phyloP scores from a whole-genome alignment of 2,329 filamentous ascomycete genomes.

The Hypoxylon sp. region DNA sequence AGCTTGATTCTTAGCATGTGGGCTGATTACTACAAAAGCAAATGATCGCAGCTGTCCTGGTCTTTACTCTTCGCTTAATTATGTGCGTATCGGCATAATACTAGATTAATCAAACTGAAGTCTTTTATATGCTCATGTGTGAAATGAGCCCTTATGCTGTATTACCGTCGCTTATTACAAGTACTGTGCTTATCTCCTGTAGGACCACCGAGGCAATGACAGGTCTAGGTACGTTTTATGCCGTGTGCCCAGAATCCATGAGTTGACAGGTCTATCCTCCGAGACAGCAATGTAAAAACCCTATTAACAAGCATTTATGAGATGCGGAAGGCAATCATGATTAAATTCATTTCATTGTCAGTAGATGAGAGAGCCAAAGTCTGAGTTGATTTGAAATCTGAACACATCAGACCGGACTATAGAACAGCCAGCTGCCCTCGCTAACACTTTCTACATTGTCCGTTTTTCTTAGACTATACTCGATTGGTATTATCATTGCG shows the following conservation, averaged over 20 bases:
- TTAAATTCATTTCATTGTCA: not conserved
- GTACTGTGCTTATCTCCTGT: constrained; percentile 1
- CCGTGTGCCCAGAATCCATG: not conserved
- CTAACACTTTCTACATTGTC: not conserved
- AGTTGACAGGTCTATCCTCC: not conserved
- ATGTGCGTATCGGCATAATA: not conserved
- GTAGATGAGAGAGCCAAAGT: not conserved
- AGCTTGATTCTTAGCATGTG: constrained; percentile 15
- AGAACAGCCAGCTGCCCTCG: not conserved
- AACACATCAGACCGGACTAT: not conserved
- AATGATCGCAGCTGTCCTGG: constrained; percentile 14
- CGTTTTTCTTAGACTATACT: not conserved
- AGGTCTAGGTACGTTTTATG: too few species aligned
- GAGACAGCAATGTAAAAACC: not conserved
- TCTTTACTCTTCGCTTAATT: not conserved
- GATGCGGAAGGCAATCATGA: not conserved
- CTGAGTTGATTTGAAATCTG: not conserved
- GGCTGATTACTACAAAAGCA: constrained; percentile 30
- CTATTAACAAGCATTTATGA: not conserved
- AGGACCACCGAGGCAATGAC: not conserved
- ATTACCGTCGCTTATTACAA: constrained; percentile 11
- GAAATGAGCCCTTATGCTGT: constrained; percentile 22
- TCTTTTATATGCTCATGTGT: constrained; percentile 17
- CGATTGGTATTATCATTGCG: not conserved
- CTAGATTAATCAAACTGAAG: constrained; percentile 7